Base-by-base conservation (phyloP, 106 monocot species). In the Phalaenopsis aphrodite region DNA sequence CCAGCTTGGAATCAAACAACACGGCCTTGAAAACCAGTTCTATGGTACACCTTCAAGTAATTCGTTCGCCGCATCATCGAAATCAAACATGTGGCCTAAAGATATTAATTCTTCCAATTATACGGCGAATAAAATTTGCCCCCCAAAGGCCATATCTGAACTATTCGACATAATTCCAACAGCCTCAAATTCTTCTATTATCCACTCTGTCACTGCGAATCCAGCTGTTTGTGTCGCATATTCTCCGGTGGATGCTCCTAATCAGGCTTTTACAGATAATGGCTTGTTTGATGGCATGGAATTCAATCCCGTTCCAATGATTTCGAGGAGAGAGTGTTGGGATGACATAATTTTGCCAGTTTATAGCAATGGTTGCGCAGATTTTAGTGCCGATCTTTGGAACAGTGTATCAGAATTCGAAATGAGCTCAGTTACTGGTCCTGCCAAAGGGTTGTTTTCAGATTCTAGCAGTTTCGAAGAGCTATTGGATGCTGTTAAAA, bases 251-350 rank as follows among this genome's bases (percentile, higher is more conserved):
- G 42, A 18, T 81, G 47, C n/a, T 30, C 55, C 75, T 24, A 36
- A 36, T 18, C 78, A 83, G 39, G 5, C 42, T 21, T 21, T 74
- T 68, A 45, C 69, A 12, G 83, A 86, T 46, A 75, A 81, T 42
- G 87, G 91, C 43, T 57, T 92, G 6, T 88, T 89, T 55, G 89
- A 89, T 79, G 83, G 85, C 61, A 84, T 91, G 73, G 88, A 85
- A 39, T 77, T 92, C 37, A 90, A 92, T 78, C 68, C 86, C 0
- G 88, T 49, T 47, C 49, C 81, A 12, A 42, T 74, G 9, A n/a
- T 74, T 74, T 74, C 41, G 43, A 42, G 18, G 43, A 19, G 45
- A 74, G 74, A 82, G 9, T 82, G 66, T 52, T 93, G 87, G 84
- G 91, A 93, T 76, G 87, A 86, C 61, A 76, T 86, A 38, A 14